Conservation (phyloP, 1,139 yeast species). For the Eremothecium coryli region DNA sequence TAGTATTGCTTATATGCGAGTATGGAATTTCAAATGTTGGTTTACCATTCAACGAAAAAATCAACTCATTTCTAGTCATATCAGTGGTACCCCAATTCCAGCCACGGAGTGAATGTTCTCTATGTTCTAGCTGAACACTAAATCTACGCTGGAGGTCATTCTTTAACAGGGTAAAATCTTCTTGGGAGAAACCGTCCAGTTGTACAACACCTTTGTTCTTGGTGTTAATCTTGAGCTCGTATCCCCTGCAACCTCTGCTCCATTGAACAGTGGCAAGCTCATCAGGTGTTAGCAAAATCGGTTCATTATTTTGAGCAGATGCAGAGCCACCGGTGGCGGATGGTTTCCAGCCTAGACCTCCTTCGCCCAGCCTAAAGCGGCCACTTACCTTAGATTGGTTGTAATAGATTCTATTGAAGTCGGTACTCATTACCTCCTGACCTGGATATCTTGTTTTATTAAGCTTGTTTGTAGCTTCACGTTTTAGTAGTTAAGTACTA, state of each 20-base stretch:
- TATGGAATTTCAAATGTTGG: constrained; percentile 92
- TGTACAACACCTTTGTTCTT: constrained; percentile 78
- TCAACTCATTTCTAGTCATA: constrained; percentile 82
- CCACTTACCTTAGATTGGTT: constrained; percentile 82
- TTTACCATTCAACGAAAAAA: constrained; percentile 76
- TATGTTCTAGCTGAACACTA: constrained; percentile 60
- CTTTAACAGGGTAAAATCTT: constrained; percentile 73
- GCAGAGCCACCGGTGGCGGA: constrained; percentile 48
- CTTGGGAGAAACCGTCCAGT: constrained; percentile 82
- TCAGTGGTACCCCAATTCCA: constrained; percentile 99
- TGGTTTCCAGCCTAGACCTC: constrained; percentile 97
- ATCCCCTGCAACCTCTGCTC: constrained; percentile 92
- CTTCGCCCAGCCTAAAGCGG: constrained; percentile 85
- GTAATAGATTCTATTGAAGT: constrained; percentile 79
- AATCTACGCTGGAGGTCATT: constrained; percentile 77
- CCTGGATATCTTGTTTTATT: too few relatives aligned
- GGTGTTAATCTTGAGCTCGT: constrained; percentile 80
- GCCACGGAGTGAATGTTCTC: constrained; percentile 89
- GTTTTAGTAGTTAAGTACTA: too few relatives aligned
- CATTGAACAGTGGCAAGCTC: constrained; percentile 75
- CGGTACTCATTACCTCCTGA: constrained; percentile 31
- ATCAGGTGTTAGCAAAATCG: constrained; percentile 77
- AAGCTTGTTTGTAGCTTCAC: too few relatives aligned
- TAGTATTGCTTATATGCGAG: constrained; percentile 70
- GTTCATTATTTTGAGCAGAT: constrained; percentile 41